A percentile compares a stretch with the other conserved stretches of the same genome.
These are phyloP conservation scores for Debaryomyces psychrophilus DNA, from an alignment of 1,139 yeast genomes.

Conservation along the genomic window DNA sequence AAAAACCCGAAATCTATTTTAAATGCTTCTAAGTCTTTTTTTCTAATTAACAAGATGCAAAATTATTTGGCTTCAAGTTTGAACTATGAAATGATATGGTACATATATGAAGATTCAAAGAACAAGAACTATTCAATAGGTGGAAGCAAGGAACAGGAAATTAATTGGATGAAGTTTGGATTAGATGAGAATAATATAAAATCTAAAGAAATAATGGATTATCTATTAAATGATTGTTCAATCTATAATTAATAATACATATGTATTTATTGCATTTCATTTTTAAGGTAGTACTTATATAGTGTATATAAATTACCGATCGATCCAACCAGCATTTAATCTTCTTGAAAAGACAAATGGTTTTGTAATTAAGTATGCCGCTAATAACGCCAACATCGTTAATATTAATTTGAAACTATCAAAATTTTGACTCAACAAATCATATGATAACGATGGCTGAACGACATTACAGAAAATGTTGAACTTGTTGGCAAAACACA, in stretches of 20 bases:
- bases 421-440: slow-evolving; percentile 67
- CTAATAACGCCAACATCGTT: slow-evolving; percentile 59
- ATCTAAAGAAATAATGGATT: slow-evolving; percentile 26
- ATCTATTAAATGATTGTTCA: slow-evolving; percentile 21
- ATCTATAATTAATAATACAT: slow-evolving; percentile 13
- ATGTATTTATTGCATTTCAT: neutral
- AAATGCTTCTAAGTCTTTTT: slow-evolving; percentile 23
- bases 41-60: slow-evolving; percentile 40
- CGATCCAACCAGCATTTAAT: slow-evolving; percentile 41
- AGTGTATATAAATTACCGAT: slow-evolving; percentile 13
- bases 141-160: slow-evolving; percentile 13
- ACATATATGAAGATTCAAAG: slow-evolving; percentile 34
- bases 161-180: slow-evolving; percentile 39
- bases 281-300: neutral
- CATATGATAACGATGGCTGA: slow-evolving; percentile 85
- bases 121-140: slow-evolving; percentile 8
- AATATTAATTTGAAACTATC: slow-evolving; percentile 64
- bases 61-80: slow-evolving; percentile 44
- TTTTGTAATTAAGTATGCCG: slow-evolving; percentile 46
- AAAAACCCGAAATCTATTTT: slow-evolving; percentile 12
- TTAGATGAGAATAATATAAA: slow-evolving; percentile 18
- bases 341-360: slow-evolving; percentile 63
- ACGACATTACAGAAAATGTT: slow-evolving; percentile 78
- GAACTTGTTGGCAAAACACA: slow-evolving; percentile 62
- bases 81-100: slow-evolving; percentile 46